phyloP scores from a whole-genome alignment of 805 yeast species.

The Candida pseudoglaebosa region DNA sequence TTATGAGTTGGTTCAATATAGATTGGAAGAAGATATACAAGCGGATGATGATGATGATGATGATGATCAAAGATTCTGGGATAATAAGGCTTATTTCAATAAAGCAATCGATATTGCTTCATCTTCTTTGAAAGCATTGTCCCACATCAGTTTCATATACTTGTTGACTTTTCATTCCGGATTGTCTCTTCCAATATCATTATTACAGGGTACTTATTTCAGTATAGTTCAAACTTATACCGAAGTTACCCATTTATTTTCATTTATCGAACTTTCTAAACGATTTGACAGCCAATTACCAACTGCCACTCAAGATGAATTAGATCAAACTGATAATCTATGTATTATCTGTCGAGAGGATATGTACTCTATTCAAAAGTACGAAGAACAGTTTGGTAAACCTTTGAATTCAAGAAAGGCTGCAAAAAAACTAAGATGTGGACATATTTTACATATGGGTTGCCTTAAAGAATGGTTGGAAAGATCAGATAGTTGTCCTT shows the following conservation, averaged over 20 bases:
- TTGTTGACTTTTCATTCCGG: constrained; percentile 30
- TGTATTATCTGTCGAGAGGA: constrained; percentile 94
- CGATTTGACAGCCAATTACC: constrained; percentile 61
- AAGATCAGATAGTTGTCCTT: constrained; percentile 89
- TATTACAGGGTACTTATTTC: constrained; percentile 44
- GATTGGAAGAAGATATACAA: constrained; percentile 8
- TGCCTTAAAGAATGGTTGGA: constrained; percentile 93
- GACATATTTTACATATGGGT: constrained; percentile 84
- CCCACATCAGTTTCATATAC: constrained; percentile 31
- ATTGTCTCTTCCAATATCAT: constrained; percentile 31
- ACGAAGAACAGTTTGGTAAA: constrained; percentile 18
- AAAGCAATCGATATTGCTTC: constrained; percentile 55
- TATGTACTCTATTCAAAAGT: constrained; percentile 50
- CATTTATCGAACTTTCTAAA: constrained; percentile 52
- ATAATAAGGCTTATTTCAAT: constrained; percentile 56
- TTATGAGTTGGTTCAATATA: constrained; percentile 48
- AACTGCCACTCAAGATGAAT: constrained; percentile 60
- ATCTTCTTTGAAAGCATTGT: constrained; percentile 32
- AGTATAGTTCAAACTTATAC: constrained; percentile 26
- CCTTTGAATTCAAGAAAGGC: constrained; percentile 32
- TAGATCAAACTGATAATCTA: constrained; percentile 51
- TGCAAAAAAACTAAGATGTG: constrained; percentile 79
- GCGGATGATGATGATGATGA: constrained; percentile 21
- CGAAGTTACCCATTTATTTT: constrained; percentile 42
- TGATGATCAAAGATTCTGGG: constrained; percentile 68